Conservation (phyloP, 78 protist species). For the Dictyostelium firmibasis region DNA sequence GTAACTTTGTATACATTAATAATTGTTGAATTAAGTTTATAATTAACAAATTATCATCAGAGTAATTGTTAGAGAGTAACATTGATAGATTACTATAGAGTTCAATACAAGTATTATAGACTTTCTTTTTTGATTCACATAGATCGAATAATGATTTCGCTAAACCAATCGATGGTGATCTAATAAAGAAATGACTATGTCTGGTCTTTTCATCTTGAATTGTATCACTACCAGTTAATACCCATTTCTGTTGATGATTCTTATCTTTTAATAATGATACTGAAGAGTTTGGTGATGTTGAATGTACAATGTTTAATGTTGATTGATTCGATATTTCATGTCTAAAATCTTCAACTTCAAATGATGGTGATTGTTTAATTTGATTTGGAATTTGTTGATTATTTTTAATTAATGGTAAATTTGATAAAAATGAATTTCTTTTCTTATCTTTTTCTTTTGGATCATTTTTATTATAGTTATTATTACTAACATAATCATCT, state of each 20-base stretch:
- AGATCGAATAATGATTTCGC: conserved; percentile 55
- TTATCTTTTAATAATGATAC: neutral
- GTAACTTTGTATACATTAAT: conserved; percentile 60
- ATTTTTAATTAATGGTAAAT: neutral
- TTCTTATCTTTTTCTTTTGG: neutral
- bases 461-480: neutral
- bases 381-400: neutral
- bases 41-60: conserved; percentile 55
- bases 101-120: conserved; percentile 28
- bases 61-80: neutral
- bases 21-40: conserved; percentile 73
- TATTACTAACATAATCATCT: neutral
- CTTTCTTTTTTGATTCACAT: conserved; percentile 56
- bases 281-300: neutral
- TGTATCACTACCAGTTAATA: conserved; percentile 1
- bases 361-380: neutral
- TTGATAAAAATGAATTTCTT: conserved; percentile 9
- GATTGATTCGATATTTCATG: neutral
- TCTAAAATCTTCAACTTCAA: conserved; percentile 2
- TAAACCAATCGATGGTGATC: conserved; percentile 70
- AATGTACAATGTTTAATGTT: neutral
- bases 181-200: conserved; percentile 58
- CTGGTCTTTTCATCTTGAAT: conserved; percentile 43
- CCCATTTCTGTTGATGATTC: conserved; percentile 15
- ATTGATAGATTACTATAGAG: conserved; percentile 56